A percentile compares a stretch with the other conserved stretches of the same genome.
phyloP scores from a whole-genome alignment of 371 early-diverging fungal species.

The Mortierella sp. region DNA sequence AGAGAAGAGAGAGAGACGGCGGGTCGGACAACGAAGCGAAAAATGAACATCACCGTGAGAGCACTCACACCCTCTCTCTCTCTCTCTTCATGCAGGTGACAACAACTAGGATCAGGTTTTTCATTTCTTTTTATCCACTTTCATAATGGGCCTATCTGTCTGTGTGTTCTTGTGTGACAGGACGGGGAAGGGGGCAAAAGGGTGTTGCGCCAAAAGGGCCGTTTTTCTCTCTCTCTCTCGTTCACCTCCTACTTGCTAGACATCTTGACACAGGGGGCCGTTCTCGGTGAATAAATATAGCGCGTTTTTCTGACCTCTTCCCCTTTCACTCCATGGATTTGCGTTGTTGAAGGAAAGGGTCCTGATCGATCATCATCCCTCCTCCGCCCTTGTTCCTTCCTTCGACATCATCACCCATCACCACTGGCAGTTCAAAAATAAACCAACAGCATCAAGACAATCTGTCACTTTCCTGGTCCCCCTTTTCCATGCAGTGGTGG shows the following conservation, averaged over 20 bases:
- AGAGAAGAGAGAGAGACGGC: neutral
- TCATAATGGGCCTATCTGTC: neutral
- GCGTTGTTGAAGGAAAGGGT: neutral
- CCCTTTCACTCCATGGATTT: neutral
- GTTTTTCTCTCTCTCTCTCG: neutral
- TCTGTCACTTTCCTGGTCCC: neutral
- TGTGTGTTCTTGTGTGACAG: neutral
- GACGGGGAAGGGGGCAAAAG: too few relatives aligned
- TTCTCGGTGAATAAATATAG: neutral
- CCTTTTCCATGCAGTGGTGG: neutral
- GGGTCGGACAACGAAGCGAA: neutral
- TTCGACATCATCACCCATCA: neutral
- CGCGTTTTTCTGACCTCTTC: neutral
- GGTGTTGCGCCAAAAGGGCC: slow-evolving; percentile 3
- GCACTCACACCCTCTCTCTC: neutral
- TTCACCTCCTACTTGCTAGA: too few relatives aligned
- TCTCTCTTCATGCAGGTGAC: neutral
- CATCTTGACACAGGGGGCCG: neutral
- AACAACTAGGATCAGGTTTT: neutral
- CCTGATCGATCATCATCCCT: slow-evolving; percentile 6
- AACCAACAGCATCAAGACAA: neutral
- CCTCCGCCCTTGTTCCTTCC: neutral
- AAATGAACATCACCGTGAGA: neutral
- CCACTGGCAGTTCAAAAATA: neutral
- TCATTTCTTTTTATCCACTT: neutral